A percentile compares a stretch with the other conserved stretches of the same genome.
These are phyloP conservation scores for Colletotrichum trifolii DNA, from an alignment of 2,329 filamentous ascomycete species.

Conservation along the genomic window DNA sequence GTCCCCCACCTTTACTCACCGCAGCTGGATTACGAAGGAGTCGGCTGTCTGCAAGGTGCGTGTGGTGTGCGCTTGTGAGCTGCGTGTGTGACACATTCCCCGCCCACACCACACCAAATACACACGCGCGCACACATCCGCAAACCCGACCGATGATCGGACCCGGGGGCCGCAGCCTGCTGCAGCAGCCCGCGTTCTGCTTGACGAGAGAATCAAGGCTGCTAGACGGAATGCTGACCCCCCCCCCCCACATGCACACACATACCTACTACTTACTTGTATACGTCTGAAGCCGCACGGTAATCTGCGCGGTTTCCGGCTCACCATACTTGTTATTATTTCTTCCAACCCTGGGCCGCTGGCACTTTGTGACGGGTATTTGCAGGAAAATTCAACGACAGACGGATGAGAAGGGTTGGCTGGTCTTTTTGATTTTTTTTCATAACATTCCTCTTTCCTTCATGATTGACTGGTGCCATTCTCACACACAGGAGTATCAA, in stretches of 20 bases:
- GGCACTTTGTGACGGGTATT: not conserved
- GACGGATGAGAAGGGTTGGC: too few species aligned
- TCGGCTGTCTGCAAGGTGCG: not conserved
- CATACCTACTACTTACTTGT: not conserved
- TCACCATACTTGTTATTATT: not conserved
- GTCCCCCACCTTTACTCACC: not conserved
- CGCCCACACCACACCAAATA: not conserved
- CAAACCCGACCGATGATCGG: constrained; percentile 8
- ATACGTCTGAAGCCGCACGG: constrained; percentile 11
- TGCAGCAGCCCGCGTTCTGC: too few species aligned
- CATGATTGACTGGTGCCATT: too few species aligned
- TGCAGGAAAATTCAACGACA: too few species aligned
- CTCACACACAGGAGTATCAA: too few species aligned
- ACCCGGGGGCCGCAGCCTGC: not conserved
- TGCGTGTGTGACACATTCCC: constrained; percentile 3
- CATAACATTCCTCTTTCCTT: too few species aligned
- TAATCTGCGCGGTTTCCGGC: constrained; percentile 19
- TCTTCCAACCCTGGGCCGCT: not conserved
- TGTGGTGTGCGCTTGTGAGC: too few species aligned
- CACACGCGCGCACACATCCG: not conserved
- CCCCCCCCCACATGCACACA: not conserved
- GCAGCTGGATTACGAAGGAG: not conserved
- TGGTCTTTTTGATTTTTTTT: too few species aligned
- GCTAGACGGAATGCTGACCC: not conserved
- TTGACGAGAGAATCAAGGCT: not conserved